Conservation (phyloP, 768 basidiomycete genomes). For the Boletus fagicola region DNA sequence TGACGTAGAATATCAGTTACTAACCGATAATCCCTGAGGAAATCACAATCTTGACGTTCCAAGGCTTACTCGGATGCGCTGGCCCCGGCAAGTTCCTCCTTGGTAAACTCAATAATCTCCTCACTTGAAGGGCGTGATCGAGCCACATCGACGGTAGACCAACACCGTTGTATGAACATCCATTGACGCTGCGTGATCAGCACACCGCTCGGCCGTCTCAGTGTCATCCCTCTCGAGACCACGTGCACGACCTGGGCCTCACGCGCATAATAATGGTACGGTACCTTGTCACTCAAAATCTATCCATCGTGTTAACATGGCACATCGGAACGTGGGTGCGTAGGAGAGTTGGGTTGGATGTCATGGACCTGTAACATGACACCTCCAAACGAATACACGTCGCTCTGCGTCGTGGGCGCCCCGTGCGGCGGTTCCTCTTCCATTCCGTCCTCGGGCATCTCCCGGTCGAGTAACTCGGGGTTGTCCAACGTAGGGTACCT, state of each 20-base stretch:
- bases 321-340: background rate
- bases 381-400: constrained; percentile 21
- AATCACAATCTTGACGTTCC: too few relatives aligned
- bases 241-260: constrained; percentile 14
- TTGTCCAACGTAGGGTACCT: constrained; percentile 18
- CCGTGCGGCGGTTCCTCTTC: too few relatives aligned
- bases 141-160: constrained; percentile 26
- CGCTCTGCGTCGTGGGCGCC: too few relatives aligned
- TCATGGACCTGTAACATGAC: constrained; percentile 19
- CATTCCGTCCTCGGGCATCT: too few relatives aligned
- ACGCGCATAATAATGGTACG: constrained; percentile 13
- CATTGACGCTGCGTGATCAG: constrained; percentile 6
- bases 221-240: constrained; percentile 3
- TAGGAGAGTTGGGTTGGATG: too few relatives aligned
- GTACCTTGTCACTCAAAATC: constrained; percentile 12
- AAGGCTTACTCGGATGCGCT: too few relatives aligned
- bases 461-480: too few relatives aligned
- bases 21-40: too few relatives aligned
- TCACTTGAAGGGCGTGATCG: constrained; percentile 27
- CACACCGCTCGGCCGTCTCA: background rate
- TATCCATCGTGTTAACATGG: background rate
- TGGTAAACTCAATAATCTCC: constrained; percentile 24
- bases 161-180: constrained; percentile 14
- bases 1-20: too few relatives aligned
- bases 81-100: too few relatives aligned